These are phyloP conservation scores for Protomyces pachydermus DNA, from an alignment of 1,139 yeast genomes.

Conservation along the genomic window DNA sequence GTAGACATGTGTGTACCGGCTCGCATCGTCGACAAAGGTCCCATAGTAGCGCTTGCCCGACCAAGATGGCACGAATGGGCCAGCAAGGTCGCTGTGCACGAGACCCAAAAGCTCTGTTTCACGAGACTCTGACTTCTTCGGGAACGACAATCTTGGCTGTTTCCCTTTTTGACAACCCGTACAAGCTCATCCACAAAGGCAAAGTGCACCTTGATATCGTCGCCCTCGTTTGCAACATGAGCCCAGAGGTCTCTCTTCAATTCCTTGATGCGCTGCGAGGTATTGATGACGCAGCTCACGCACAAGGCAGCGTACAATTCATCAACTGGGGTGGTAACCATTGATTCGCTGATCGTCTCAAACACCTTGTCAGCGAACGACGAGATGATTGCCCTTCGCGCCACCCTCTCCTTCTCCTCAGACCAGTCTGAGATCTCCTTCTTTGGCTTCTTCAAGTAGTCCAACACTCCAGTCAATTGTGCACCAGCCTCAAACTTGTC, in stretches of 20 bases:
- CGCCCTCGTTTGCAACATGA: not conserved
- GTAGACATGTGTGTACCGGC: not conserved
- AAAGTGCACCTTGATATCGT: not conserved
- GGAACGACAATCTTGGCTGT: not conserved
- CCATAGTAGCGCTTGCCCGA: not conserved
- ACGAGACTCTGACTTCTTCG: not conserved
- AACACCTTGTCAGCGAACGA: not conserved
- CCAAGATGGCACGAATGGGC: not conserved
- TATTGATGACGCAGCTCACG: not conserved
- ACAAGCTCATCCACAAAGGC: not conserved
- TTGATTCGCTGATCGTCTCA: not conserved
- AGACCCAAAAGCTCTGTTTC: not conserved
- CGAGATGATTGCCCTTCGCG: not conserved
- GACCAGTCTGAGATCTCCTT: not conserved
- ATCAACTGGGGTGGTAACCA: not conserved
- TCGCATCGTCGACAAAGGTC: not conserved
- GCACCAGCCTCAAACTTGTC: not conserved
- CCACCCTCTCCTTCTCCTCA: not conserved
- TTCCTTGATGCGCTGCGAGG: not conserved
- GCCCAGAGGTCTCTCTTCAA: not conserved
- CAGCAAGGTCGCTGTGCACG: not conserved
- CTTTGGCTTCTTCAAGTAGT: not conserved
- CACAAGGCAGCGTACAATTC: not conserved
- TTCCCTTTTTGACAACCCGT: not conserved
- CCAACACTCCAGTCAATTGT: not conserved